A percentile compares a stretch with the other conserved stretches of the same genome.
Conservation (phyloP, 768 basidiomycete genomes). For the Porpolomopsis calyptriformis region DNA sequence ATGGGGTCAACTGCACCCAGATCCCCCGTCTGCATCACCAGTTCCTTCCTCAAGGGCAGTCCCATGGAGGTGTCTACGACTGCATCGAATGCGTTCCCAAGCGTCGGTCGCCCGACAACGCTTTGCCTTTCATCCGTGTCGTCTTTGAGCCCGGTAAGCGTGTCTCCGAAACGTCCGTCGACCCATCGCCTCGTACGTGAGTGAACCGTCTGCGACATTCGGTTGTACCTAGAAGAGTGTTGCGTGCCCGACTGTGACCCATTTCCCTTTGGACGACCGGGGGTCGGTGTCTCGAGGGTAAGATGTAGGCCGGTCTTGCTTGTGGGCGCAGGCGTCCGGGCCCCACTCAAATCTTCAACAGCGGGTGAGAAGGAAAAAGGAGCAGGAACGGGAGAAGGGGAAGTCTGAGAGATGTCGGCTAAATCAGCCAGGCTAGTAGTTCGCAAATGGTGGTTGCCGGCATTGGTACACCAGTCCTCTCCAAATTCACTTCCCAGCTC, state of each 20-base stretch:
- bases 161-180: conserved; percentile 41
- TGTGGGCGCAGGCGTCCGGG: conserved; percentile 24
- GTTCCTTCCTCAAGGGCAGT: not conserved
- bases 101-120: conserved; percentile 15
- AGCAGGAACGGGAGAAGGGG: conserved; percentile 24
- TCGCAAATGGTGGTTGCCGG: conserved; percentile 36
- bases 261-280: conserved; percentile 6
- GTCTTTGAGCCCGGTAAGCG: conserved; percentile 7
- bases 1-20: conserved; percentile 6
- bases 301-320: not conserved
- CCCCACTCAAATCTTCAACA: conserved; percentile 2
- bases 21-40: conserved; percentile 3
- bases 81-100: conserved; percentile 34
- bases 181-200: conserved; percentile 51
- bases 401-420: conserved; percentile 30
- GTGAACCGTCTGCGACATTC: conserved; percentile 42
- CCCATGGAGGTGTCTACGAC: conserved; percentile 30
- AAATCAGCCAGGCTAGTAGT: conserved; percentile 48
- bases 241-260: conserved; percentile 8
- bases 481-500: conserved; percentile 50
- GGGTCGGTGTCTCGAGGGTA: conserved; percentile 7
- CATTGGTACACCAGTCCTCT: conserved; percentile 30
- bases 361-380: conserved; percentile 12
- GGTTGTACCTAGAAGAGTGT: conserved; percentile 21
- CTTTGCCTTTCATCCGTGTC: too few species aligned